Percentiles rank a stretch among this genome's conserved stretches.
phyloP scores from a whole-genome alignment of 495 filamentous ascomycete species.

The Coniosporium apollinis region DNA sequence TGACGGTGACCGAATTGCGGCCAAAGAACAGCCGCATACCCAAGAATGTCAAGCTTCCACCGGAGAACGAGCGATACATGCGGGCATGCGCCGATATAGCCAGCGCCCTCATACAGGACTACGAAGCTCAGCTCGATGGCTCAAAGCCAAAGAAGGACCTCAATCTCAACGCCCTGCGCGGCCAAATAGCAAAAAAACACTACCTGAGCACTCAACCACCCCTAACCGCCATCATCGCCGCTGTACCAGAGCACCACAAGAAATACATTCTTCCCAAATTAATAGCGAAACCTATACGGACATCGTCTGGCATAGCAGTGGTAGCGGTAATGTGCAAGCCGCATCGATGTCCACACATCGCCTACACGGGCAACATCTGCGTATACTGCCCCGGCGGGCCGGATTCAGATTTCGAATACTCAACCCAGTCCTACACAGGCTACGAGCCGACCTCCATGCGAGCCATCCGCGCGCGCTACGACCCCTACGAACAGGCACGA shows the following conservation, averaged over 20 bases:
- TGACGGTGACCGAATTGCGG: conserved; percentile 36
- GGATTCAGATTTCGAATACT: conserved; percentile 97
- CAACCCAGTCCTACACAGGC: conserved; percentile 93
- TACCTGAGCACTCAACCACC: conserved; percentile 69
- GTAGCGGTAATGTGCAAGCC: conserved; percentile 99
- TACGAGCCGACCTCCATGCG: conserved; percentile 98
- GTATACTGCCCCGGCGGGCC: conserved; percentile 97
- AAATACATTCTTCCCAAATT: conserved; percentile 94
- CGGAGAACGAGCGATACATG: conserved; percentile 87
- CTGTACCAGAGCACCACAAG: conserved; percentile 96
- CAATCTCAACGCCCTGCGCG: conserved; percentile 79
- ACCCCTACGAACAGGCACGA: conserved; percentile 93
- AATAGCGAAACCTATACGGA: conserved; percentile 91
- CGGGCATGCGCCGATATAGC: conserved; percentile 91
- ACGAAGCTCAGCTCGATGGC: conserved; percentile 59
- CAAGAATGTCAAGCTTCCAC: conserved; percentile 59
- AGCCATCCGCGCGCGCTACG: conserved; percentile 90
- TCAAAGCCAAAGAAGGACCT: conserved; percentile 62
- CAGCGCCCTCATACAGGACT: conserved; percentile 79
- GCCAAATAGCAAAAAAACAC: conserved; percentile 85
- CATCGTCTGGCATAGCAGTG: conserved; percentile 90
- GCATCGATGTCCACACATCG: conserved; percentile 92
- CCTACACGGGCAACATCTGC: conserved; percentile 90
- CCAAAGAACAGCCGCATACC: conserved; percentile 35
- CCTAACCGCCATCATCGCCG: conserved; percentile 90